A percentile compares a stretch with the other conserved stretches of the same genome.
These are phyloP conservation scores for Anisodus tanguticus DNA, from an alignment of 257 asterid species.

Conservation along the genomic window DNA sequence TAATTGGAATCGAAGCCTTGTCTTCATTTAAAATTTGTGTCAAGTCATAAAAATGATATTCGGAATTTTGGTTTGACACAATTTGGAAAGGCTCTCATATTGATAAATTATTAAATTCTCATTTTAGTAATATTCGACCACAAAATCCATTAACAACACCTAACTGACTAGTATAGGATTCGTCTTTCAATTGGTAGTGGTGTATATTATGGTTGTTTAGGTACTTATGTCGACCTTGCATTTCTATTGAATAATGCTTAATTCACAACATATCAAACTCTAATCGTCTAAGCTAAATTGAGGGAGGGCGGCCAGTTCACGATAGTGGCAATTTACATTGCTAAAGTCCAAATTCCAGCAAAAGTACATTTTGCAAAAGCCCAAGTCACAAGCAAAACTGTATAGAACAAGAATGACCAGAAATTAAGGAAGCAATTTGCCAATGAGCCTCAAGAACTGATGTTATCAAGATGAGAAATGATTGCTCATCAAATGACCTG, in stretches of 20 bases:
- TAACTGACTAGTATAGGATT: background rate
- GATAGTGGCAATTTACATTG: background rate
- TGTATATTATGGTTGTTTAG: background rate
- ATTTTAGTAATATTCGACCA: background rate
- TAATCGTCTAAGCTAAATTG: background rate
- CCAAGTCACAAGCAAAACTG: constrained; percentile 20
- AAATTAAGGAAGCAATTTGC: constrained; percentile 18
- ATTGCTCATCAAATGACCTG: background rate
- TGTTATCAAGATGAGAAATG: background rate
- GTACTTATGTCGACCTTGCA: background rate
- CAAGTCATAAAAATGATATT: background rate
- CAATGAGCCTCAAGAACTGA: constrained; percentile 19
- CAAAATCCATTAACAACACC: background rate
- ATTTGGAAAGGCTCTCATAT: background rate
- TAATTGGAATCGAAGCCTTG: background rate
- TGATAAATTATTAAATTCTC: background rate
- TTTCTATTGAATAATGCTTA: background rate
- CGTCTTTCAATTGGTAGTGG: background rate
- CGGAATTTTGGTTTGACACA: background rate
- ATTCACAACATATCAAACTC: background rate
- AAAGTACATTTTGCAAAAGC: constrained; percentile 25
- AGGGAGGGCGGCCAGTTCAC: background rate
- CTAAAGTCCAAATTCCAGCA: background rate
- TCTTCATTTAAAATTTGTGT: background rate
- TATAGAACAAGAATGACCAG: constrained; percentile 29